Percentiles rank a stretch among this genome's conserved stretches.
Conservation (phyloP, 2,329 filamentous ascomycete species). For the Helotiales sp. region DNA sequence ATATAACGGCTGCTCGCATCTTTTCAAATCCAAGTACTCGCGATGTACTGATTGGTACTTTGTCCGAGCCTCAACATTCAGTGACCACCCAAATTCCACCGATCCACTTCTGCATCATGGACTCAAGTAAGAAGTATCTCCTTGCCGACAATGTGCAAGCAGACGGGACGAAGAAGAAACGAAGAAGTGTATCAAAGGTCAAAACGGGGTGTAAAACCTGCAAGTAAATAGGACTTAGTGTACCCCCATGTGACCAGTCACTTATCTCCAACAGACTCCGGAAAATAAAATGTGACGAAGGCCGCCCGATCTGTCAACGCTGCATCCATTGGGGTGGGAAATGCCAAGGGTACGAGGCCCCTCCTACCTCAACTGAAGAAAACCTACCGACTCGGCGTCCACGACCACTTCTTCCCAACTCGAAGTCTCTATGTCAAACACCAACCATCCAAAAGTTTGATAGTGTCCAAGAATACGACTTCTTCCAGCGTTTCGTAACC, state of each 20-base stretch:
- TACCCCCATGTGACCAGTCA: not conserved
- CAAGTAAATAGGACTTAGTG: not conserved
- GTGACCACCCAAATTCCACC: no score
- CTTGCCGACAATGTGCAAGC: not conserved
- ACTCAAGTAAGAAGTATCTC: not conserved
- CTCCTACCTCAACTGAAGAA: not conserved
- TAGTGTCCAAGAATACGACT: conserved; percentile 15
- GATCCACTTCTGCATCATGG: not conserved
- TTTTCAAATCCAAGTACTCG: no score
- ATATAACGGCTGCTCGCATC: no score
- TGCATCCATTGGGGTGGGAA: not conserved
- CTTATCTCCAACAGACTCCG: not conserved
- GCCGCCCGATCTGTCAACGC: not conserved
- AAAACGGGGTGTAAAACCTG: not conserved
- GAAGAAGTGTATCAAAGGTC: not conserved
- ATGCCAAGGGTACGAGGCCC: not conserved
- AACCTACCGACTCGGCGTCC: not conserved
- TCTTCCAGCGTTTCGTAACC: conserved; percentile 21
- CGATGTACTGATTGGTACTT: no score
- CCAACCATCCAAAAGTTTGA: conserved; percentile 2
- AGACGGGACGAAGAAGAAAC: not conserved
- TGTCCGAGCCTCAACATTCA: no score
- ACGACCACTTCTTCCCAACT: not conserved
- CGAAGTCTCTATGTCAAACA: not conserved
- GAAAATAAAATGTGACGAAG: conserved; percentile 4